phyloP scores from a whole-genome alignment of 352 stramenopile species.

The Globisporangium polare region DNA sequence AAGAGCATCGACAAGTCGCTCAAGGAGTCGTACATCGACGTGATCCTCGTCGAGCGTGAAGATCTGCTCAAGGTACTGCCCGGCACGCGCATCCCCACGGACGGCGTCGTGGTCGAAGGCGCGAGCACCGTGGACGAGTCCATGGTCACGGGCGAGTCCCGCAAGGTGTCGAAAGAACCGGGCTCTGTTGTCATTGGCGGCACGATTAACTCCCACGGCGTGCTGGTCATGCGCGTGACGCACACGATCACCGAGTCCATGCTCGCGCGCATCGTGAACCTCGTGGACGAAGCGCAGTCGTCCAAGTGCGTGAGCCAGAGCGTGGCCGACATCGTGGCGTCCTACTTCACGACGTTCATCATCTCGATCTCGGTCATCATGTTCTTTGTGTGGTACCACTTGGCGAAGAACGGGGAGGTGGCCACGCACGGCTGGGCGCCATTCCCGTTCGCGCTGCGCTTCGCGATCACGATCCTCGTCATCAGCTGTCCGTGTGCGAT shows the following conservation, averaged over 20 bases:
- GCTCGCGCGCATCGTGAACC: slow-evolving; percentile 64
- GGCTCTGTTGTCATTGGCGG: slow-evolving; percentile 62
- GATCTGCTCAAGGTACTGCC: slow-evolving; percentile 70
- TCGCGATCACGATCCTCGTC: slow-evolving; percentile 74
- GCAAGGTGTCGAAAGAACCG: slow-evolving; percentile 59
- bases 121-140: slow-evolving; percentile 71
- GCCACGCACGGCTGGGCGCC: slow-evolving; percentile 50
- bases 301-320: slow-evolving; percentile 60
- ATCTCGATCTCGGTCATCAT: slow-evolving; percentile 52
- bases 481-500: slow-evolving; percentile 80
- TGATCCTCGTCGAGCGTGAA: slow-evolving; percentile 67
- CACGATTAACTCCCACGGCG: slow-evolving; percentile 66
- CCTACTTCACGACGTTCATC: slow-evolving; percentile 77
- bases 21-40: slow-evolving; percentile 71
- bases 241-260: slow-evolving; percentile 76
- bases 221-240: slow-evolving; percentile 63
- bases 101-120: slow-evolving; percentile 64
- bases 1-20: slow-evolving; percentile 13
- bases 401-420: slow-evolving; percentile 36
- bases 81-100: slow-evolving; percentile 62
- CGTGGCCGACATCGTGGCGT: slow-evolving; percentile 56
- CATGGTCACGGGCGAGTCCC: slow-evolving; percentile 71
- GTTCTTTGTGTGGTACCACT: slow-evolving; percentile 73
- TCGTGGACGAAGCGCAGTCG: slow-evolving; percentile 72
- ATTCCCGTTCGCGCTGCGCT: slow-evolving; percentile 70